These are phyloP conservation scores for Haplosporangium gracile DNA, from an alignment of 192 early-diverging fungal genomes.

Conservation along the genomic window DNA sequence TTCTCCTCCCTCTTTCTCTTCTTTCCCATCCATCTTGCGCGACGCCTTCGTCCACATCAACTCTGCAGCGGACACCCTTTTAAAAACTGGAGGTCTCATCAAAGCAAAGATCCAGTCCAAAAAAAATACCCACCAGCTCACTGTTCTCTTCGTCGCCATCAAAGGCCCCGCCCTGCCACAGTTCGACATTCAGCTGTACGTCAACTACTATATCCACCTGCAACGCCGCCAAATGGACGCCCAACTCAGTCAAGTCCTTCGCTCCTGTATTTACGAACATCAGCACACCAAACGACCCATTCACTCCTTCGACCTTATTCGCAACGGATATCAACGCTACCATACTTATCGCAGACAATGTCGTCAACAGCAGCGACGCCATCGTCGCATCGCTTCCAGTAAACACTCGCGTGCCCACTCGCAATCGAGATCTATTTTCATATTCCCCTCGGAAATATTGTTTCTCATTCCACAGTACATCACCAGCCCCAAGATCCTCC, in stretches of 20 bases:
- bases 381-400: neutral
- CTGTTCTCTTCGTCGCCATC: no score
- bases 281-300: neutral
- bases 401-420: neutral
- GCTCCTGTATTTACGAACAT: neutral
- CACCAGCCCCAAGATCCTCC: neutral
- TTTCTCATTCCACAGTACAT: neutral
- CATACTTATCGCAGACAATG: neutral
- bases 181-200: no score
- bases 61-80: no score
- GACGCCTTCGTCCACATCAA: no score
- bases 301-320: neutral
- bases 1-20: no score
- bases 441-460: conserved; percentile 13
- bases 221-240: no score
- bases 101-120: no score
- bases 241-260: neutral
- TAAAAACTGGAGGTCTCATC: no score
- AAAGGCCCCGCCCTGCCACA: no score
- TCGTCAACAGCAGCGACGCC: neutral
- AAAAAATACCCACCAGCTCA: no score
- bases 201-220: no score
- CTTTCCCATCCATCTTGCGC: no score
- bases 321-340: neutral
- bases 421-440: conserved; percentile 7